These are phyloP conservation scores for Phyllostachys edulis DNA, from an alignment of 176 grass and related monocot species.

Conservation along the genomic window DNA sequence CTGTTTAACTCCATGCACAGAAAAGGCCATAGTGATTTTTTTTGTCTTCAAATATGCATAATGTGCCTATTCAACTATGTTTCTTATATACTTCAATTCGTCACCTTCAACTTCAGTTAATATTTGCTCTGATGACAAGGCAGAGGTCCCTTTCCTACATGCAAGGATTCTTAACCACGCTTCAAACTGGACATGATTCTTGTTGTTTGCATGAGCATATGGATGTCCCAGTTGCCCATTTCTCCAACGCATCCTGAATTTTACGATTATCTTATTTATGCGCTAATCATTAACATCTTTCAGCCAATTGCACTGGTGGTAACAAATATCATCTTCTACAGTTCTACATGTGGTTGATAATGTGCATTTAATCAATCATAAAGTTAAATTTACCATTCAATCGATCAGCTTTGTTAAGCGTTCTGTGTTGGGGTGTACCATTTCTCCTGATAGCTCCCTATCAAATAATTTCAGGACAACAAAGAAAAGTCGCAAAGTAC, in stretches of 20 bases:
- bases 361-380: neutral
- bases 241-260: neutral
- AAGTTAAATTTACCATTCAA: neutral
- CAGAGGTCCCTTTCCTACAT: neutral
- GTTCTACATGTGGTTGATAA: neutral
- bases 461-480: conserved; percentile 53
- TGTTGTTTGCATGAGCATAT: neutral
- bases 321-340: neutral
- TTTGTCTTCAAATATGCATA: neutral
- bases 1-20: neutral
- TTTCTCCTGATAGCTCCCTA: neutral
- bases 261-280: neutral
- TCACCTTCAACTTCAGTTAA: neutral
- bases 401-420: neutral
- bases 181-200: neutral
- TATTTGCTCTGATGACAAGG: neutral
- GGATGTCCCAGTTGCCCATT: neutral
- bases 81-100: neutral
- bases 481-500: conserved; percentile 87
- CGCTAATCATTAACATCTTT: neutral
- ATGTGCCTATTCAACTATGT: neutral
- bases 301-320: neutral
- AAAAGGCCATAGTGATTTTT: neutral
- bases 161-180: neutral
- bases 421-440: neutral